Conservation (phyloP, 2,329 filamentous ascomycete genomes). For the Sphaerulina vaccinii region DNA sequence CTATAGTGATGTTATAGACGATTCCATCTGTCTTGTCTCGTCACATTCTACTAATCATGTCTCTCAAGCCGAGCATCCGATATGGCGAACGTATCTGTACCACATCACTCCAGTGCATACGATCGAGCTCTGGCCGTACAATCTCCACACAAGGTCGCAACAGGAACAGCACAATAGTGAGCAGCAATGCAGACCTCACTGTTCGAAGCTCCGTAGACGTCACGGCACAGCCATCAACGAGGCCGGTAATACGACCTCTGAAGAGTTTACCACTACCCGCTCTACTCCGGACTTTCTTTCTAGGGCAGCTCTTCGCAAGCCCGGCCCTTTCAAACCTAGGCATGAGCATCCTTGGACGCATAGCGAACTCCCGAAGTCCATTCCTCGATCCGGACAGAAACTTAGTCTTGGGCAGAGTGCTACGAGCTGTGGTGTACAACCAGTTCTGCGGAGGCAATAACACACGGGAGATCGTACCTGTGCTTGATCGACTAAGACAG, state of each 20-base stretch:
- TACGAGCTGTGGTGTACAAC: constrained; percentile 53
- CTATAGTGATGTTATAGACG: neutral
- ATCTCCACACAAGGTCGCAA: constrained; percentile 9
- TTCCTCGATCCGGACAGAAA: constrained; percentile 52
- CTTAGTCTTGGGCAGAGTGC: constrained; percentile 45
- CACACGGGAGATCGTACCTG: constrained; percentile 47
- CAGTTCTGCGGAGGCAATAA: constrained; percentile 59
- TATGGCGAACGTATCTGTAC: neutral
- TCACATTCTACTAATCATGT: neutral
- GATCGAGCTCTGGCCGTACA: neutral
- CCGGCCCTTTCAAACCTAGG: constrained; percentile 35
- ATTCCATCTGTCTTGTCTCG: neutral
- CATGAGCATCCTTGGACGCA: constrained; percentile 35
- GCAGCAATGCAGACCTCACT: neutral
- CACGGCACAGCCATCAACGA: neutral
- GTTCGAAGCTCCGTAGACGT: neutral
- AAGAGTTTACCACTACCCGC: constrained; percentile 9
- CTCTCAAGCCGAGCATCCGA: neutral
- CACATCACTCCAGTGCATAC: neutral
- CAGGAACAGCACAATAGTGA: neutral
- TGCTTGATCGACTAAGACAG: constrained; percentile 46
- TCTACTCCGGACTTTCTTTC: constrained; percentile 33
- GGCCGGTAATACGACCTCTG: neutral
- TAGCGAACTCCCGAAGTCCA: constrained; percentile 45
- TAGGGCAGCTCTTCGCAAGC: constrained; percentile 36